These are phyloP conservation scores for Lachnellula suecica DNA, from an alignment of 2,329 filamentous ascomycete genomes.

Conservation along the genomic window DNA sequence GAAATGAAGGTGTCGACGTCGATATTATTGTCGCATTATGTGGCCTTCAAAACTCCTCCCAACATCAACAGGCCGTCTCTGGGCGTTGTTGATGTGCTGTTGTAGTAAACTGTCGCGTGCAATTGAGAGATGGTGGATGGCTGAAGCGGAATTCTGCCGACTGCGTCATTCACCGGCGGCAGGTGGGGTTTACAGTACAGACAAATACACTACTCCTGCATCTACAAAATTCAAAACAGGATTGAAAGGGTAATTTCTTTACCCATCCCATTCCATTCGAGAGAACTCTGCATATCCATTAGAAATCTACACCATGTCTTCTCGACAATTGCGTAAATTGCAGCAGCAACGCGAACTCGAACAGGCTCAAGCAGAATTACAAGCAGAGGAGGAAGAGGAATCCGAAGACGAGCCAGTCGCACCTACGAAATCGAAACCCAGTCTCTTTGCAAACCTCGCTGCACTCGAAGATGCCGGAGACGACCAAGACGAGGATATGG, in stretches of 20 bases:
- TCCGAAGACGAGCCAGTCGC: constrained; percentile 31
- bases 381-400: constrained; percentile 28
- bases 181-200: constrained; percentile 37
- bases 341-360: constrained; percentile 34
- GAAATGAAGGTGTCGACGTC: background rate
- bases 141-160: constrained; percentile 13
- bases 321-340: constrained; percentile 34
- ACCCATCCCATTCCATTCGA: background rate
- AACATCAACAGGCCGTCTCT: background rate
- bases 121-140: background rate
- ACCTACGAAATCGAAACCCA: constrained; percentile 41
- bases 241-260: background rate
- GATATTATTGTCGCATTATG: constrained; percentile 4
- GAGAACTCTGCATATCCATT: background rate
- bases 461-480: constrained; percentile 38
- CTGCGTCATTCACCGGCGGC: constrained; percentile 29
- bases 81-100: background rate
- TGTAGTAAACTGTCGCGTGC: background rate
- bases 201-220: constrained; percentile 24
- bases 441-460: constrained; percentile 54
- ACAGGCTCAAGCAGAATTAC: constrained; percentile 19
- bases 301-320: constrained; percentile 29
- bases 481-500: constrained; percentile 28
- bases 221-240: background rate
- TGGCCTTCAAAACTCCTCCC: background rate